phyloP scores from a whole-genome alignment of 495 filamentous ascomycete species.

The Lentithecium fluviatile region DNA sequence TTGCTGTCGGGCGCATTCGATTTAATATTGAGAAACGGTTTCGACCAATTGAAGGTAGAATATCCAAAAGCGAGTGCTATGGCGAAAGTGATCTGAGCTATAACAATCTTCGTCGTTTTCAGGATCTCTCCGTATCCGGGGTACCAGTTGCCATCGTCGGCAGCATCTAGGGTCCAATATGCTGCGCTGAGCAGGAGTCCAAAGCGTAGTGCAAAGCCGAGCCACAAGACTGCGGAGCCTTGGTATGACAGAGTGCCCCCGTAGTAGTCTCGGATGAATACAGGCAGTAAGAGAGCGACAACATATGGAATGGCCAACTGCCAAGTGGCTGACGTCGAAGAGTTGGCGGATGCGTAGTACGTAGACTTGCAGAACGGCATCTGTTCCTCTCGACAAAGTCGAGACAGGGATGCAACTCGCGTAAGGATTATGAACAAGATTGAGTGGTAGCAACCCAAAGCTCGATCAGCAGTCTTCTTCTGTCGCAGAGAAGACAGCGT shows the following conservation, averaged over 20 bases:
- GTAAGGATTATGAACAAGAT: slow-evolving; percentile 78
- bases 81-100: slow-evolving; percentile 73
- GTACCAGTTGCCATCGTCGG: slow-evolving; percentile 87
- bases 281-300: slow-evolving; percentile 70
- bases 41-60: slow-evolving; percentile 38
- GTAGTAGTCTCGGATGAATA: slow-evolving; percentile 76
- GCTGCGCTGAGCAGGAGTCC: slow-evolving; percentile 72
- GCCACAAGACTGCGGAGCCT: slow-evolving; percentile 77
- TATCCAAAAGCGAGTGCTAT: slow-evolving; percentile 61
- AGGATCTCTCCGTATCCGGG: slow-evolving; percentile 57
- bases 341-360: slow-evolving; percentile 88
- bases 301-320: slow-evolving; percentile 78
- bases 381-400: slow-evolving; percentile 94
- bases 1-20: slow-evolving; percentile 21
- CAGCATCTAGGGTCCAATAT: slow-evolving; percentile 89
- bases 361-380: slow-evolving; percentile 96
- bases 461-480: slow-evolving; percentile 59
- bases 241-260: slow-evolving; percentile 75
- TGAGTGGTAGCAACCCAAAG: slow-evolving; percentile 78
- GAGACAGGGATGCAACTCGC: slow-evolving; percentile 80
- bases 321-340: slow-evolving; percentile 91
- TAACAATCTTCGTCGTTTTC: slow-evolving; percentile 68
- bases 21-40: slow-evolving; percentile 42
- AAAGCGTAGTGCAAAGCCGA: slow-evolving; percentile 73
- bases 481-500: slow-evolving; percentile 73